A percentile compares a stretch with the other conserved stretches of the same genome.
These are phyloP conservation scores for Starmera dryadoides DNA, from an alignment of 805 yeast species.

Conservation along the genomic window DNA sequence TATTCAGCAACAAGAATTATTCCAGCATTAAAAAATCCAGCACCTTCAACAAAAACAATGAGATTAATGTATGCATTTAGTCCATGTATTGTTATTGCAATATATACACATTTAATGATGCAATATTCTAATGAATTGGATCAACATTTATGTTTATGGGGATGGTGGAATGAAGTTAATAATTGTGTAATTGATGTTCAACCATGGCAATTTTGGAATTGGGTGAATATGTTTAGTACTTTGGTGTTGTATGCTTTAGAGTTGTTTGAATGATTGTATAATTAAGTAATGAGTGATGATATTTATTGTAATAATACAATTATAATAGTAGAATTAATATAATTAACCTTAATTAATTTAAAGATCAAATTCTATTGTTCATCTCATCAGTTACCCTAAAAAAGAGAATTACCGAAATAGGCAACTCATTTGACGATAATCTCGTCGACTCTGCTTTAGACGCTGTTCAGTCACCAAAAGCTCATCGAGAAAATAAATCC, in stretches of 20 bases:
- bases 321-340: too few relatives aligned
- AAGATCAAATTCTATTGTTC: too few relatives aligned
- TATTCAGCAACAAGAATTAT: slow-evolving; percentile 91
- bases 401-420: background rate
- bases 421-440: background rate
- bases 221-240: slow-evolving; percentile 85
- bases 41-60: slow-evolving; percentile 25
- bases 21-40: slow-evolving; percentile 53
- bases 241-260: slow-evolving; percentile 77
- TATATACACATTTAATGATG: slow-evolving; percentile 88
- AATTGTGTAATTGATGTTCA: slow-evolving; percentile 28
- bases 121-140: slow-evolving; percentile 68
- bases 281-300: too few relatives aligned
- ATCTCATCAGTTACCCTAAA: background rate
- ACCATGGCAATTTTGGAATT: slow-evolving; percentile 97
- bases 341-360: too few relatives aligned
- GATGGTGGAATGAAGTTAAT: slow-evolving; percentile 32
- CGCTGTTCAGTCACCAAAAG: too few relatives aligned
- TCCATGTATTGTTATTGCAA: slow-evolving; percentile 91
- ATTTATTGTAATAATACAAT: too few relatives aligned
- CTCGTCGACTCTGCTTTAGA: background rate
- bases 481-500: too few relatives aligned
- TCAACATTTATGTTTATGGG: slow-evolving; percentile 54
- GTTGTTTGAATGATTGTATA: slow-evolving; percentile 28
- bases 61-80: slow-evolving; percentile 76